These are phyloP conservation scores for Trichoderma gamsii DNA, from an alignment of 495 filamentous ascomycete species.

Conservation along the genomic window DNA sequence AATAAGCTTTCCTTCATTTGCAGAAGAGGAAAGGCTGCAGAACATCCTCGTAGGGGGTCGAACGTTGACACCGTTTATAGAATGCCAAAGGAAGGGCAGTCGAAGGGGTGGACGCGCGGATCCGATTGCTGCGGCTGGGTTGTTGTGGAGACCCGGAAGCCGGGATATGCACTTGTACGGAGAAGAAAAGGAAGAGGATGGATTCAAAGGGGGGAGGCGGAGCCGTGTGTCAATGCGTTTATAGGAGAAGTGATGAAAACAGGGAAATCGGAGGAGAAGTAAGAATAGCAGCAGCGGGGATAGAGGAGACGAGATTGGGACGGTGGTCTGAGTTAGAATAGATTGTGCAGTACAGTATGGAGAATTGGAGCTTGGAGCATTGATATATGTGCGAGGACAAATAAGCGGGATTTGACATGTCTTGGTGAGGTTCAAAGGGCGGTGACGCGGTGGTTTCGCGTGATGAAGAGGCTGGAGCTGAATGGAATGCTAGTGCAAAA, in stretches of 20 bases:
- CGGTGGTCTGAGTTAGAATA: background rate
- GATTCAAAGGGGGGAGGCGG: background rate
- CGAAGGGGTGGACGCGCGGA: background rate
- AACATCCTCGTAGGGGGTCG: background rate
- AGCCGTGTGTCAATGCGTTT: background rate
- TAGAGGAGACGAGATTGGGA: background rate
- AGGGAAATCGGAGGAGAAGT: background rate
- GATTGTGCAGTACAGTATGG: background rate
- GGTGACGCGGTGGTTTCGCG: no score
- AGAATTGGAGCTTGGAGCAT: background rate
- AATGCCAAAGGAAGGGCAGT: background rate
- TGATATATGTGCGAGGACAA: background rate
- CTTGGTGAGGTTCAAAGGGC: background rate
- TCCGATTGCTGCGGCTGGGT: background rate
- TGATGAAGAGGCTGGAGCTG: no score
- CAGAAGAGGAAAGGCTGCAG: background rate
- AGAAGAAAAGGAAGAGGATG: background rate
- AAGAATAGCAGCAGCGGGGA: background rate
- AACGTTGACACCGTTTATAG: background rate
- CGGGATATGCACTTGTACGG: background rate
- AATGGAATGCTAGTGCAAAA: background rate
- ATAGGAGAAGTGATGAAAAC: background rate
- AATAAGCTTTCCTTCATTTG: background rate
- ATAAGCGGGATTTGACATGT: background rate
- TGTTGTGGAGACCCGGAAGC: slow-evolving; percentile 1